These are phyloP conservation scores for Zymoseptoria ardabiliae DNA, from an alignment of 2,329 filamentous ascomycete genomes.

Conservation along the genomic window DNA sequence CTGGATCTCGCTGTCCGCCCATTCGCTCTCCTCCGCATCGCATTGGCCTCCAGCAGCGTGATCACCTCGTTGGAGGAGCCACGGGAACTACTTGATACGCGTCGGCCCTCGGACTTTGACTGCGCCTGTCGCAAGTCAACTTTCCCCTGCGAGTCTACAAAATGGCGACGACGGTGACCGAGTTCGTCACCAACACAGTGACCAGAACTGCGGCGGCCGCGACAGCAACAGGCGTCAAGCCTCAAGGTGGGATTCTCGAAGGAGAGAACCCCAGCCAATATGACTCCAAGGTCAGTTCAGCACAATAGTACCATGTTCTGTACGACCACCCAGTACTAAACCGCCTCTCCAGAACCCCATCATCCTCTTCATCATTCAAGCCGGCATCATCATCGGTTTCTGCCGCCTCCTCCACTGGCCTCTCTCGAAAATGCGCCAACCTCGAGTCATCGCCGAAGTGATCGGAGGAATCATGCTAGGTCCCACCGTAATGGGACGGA, in stretches of 20 bases:
- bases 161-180: slow-evolving; percentile 16
- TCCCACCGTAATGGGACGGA: slow-evolving; percentile 79
- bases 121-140: neutral
- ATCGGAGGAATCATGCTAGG: slow-evolving; percentile 79
- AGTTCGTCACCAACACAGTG: slow-evolving; percentile 15
- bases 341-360: slow-evolving; percentile 51
- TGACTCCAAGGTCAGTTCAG: slow-evolving; percentile 45
- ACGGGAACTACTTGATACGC: neutral
- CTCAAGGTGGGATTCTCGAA: slow-evolving; percentile 65
- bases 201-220: slow-evolving; percentile 12
- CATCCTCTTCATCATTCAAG: slow-evolving; percentile 68
- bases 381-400: slow-evolving; percentile 65
- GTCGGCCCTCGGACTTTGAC: neutral
- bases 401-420: slow-evolving; percentile 70
- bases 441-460: slow-evolving; percentile 77
- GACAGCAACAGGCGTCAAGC: slow-evolving; percentile 29
- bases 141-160: neutral
- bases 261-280: slow-evolving; percentile 62
- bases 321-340: neutral
- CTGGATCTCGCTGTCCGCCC: neutral
- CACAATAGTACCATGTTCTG: neutral
- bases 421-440: slow-evolving; percentile 68
- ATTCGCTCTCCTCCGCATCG: neutral
- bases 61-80: neutral
- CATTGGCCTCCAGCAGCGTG: neutral